Evolutionary conservation across 2,329 filamentous ascomycete species (phyloP), one percentile per base, ranked within the genome.

Genomic region (Ascochyta lentis): DNA sequence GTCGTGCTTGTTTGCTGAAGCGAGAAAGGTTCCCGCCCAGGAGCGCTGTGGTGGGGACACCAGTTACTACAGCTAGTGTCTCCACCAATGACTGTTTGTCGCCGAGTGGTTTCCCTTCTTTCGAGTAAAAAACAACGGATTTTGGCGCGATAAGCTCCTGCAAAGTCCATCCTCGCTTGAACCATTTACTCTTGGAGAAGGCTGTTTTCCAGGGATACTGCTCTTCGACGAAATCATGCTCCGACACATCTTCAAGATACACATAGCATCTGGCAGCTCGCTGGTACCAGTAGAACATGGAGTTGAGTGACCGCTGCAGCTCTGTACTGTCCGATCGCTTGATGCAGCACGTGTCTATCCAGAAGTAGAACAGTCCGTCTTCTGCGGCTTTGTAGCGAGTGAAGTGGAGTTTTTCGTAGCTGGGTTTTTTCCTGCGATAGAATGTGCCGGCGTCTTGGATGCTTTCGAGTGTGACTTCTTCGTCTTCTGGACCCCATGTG

Each of bases 261-360:
- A 35, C 42, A 26, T 35, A 45, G 13, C 42, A 45, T 45, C 19
- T 33, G 4, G 29, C 29, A 7, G 42, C 16, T 7, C 26, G 12
- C 19, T 45, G 42, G 10, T 45, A 45, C 42, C 42, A 45, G 13
- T 26, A 35, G 22, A 45, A 45, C 42, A 45, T 45, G 2, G 22
- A 35, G 22, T 45, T 45, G 1, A 45, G 13, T 10, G 42, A 34
- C 1, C 19, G 19, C 31, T 23, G 19, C 12, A 45, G 13, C 31
- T 45, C 42, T 10, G 42, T n/a, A 13, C 42, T 45, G 15, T 35
- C 31, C 2, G 42, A 35, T 13, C 26, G 35, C 7, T 45, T 45
- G 31, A 45, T 45, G 16, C 42, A 45, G 31, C 42, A 45, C 2
- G 29, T 45, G 31, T 45, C 42, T 1, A 45, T 45, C 42, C 42